These are phyloP conservation scores for Termitomyces bulborhizus DNA, from an alignment of 768 basidiomycete genomes.

Conservation along the genomic window DNA sequence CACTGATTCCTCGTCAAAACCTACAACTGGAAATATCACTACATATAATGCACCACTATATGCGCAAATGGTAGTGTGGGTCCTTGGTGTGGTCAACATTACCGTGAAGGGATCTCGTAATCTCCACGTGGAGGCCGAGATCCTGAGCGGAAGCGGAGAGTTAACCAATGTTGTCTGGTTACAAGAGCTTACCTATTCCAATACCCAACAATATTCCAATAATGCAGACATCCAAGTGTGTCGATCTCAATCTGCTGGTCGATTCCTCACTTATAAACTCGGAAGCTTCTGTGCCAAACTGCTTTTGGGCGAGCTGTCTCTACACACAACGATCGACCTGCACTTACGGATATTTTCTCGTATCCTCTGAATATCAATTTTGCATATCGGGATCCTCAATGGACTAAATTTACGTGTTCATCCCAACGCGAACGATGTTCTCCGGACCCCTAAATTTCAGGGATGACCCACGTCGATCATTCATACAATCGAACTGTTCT, in stretches of 20 bases:
- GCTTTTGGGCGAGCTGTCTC: constrained; percentile 31
- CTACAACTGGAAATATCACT: constrained; percentile 65
- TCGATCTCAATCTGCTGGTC: not conserved
- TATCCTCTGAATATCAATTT: constrained; percentile 43
- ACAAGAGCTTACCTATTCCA: constrained; percentile 57
- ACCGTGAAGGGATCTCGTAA: constrained; percentile 55
- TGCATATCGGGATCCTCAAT: constrained; percentile 26
- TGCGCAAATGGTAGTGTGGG: constrained; percentile 38
- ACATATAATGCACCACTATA: constrained; percentile 52
- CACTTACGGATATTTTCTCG: constrained; percentile 34
- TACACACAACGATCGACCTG: constrained; percentile 33
- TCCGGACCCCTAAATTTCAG: constrained; percentile 23
- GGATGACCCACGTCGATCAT: constrained; percentile 54
- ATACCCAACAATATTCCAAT: constrained; percentile 56
- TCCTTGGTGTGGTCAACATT: constrained; percentile 45
- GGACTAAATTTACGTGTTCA: constrained; percentile 28
- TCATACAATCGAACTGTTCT: constrained; percentile 55
- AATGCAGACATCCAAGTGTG: constrained; percentile 34
- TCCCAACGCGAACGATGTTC: not conserved
- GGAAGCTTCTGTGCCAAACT: constrained; percentile 35
- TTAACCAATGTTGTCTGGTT: constrained; percentile 48
- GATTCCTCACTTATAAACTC: not conserved
- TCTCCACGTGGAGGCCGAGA: constrained; percentile 54
- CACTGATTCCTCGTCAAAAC: constrained; percentile 53
- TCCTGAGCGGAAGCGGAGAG: constrained; percentile 57